These are phyloP conservation scores for Liquidambar formosana DNA, from an alignment of 164 flowering plant species.

Conservation along the genomic window DNA sequence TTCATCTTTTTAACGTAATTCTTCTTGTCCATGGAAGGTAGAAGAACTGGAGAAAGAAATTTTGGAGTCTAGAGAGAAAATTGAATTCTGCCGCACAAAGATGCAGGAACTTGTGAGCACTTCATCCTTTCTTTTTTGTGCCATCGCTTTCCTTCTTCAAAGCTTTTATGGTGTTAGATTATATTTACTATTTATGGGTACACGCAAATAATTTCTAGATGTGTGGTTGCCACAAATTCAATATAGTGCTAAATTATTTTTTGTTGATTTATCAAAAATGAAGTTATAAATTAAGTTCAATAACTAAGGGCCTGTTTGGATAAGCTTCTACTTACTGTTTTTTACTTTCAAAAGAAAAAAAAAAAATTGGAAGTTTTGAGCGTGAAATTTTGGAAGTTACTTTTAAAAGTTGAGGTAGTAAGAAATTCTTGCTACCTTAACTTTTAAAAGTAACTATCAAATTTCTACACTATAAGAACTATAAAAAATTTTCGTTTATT, in stretches of 20 bases:
- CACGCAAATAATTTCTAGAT: background rate
- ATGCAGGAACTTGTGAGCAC: conserved; percentile 97
- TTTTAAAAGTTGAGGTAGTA: no score
- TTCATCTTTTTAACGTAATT: background rate
- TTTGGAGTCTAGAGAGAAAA: conserved; percentile 75
- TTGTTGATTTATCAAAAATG: no score
- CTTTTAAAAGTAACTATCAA: no score
- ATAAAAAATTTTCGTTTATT: no score
- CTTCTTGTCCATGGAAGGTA: conserved; percentile 46
- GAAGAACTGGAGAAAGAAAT: conserved; percentile 88
- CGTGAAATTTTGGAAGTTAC: no score
- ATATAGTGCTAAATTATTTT: background rate
- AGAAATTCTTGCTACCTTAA: no score
- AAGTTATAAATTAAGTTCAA: no score
- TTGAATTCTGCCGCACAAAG: conserved; percentile 72
- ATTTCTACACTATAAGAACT: no score
- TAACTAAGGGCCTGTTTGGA: no score
- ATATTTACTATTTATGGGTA: background rate
- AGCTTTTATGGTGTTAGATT: background rate
- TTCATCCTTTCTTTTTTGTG: background rate
- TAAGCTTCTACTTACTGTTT: no score
- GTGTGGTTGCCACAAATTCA: background rate
- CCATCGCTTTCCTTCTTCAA: background rate
- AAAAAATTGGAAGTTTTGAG: no score
- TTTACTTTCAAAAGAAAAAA: no score